Evolutionary conservation across 2,329 filamentous ascomycete species (phyloP).

Genomic region (Xylaria sp.): DNA sequence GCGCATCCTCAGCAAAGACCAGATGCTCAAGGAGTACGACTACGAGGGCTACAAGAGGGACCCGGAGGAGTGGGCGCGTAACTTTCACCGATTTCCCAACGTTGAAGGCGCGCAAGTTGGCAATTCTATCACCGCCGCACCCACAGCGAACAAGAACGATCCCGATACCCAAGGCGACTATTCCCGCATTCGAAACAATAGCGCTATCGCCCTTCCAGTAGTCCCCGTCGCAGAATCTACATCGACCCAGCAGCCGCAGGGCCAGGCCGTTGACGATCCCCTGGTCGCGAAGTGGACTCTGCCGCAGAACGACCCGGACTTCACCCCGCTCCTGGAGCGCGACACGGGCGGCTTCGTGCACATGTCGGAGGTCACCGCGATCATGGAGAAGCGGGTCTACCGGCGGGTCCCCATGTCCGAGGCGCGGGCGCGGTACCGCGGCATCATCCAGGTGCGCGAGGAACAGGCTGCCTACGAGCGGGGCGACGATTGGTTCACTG

Average conservation of each 20-base stretch:
- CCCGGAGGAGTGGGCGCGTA: not conserved
- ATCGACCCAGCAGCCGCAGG: not conserved
- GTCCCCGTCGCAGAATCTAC: not conserved
- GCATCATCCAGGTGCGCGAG: not conserved
- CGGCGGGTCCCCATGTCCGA: slow-evolving; percentile 4
- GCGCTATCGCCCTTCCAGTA: not conserved
- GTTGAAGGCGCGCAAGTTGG: not conserved
- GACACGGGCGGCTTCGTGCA: slow-evolving; percentile 3
- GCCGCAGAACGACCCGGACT: slow-evolving; percentile 7
- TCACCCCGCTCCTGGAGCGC: not conserved
- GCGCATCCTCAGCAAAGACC: not conserved
- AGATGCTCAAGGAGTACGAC: not conserved
- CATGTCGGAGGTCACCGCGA: not conserved
- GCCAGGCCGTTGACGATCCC: not conserved
- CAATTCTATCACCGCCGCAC: not conserved
- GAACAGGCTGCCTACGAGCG: not conserved
- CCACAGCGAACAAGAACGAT: not conserved
- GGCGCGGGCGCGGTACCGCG: slow-evolving; percentile 12
- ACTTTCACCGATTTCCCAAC: not conserved
- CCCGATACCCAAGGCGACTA: not conserved
- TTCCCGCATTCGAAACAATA: not conserved
- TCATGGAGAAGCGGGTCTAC: not conserved
- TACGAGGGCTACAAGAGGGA: not conserved
- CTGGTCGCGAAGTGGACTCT: slow-evolving; percentile 6
- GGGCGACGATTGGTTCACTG: not conserved